These are phyloP conservation scores for Blastomyces gilchristii DNA, from an alignment of 2,329 filamentous ascomycete species.

Conservation along the genomic window DNA sequence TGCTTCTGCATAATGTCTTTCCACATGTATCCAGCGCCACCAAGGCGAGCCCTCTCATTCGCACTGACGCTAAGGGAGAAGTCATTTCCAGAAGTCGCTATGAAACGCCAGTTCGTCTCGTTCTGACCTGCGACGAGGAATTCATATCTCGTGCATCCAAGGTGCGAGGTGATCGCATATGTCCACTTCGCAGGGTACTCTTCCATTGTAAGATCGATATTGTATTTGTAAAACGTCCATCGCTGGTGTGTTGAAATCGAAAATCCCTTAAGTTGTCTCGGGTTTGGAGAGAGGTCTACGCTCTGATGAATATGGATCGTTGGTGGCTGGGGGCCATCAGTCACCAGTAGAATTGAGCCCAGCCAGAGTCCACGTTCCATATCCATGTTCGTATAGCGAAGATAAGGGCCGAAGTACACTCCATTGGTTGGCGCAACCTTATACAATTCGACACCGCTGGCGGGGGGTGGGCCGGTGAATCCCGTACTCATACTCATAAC, in stretches of 20 bases:
- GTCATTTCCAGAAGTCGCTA: conserved; percentile 92
- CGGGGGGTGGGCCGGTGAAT: conserved; percentile 79
- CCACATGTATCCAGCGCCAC: conserved; percentile 94
- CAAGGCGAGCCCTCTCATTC: conserved; percentile 73
- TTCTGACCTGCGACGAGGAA: conserved; percentile 85
- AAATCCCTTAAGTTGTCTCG: conserved; percentile 69
- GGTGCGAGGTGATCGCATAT: conserved; percentile 91
- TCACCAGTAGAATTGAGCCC: conserved; percentile 86
- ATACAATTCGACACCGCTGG: conserved; percentile 85
- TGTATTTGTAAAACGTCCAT: conserved; percentile 94
- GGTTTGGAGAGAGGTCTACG: conserved; percentile 82
- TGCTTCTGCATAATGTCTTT: conserved; percentile 98
- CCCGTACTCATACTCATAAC: conserved; percentile 78
- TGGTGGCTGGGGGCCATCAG: conserved; percentile 80
- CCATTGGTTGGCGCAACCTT: conserved; percentile 88
- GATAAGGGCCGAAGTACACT: conserved; percentile 94
- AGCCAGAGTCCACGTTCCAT: conserved; percentile 82
- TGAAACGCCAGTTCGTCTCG: conserved; percentile 90
- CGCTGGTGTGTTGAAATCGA: conserved; percentile 81
- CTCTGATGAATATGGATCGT: conserved; percentile 94
- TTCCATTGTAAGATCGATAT: conserved; percentile 80
- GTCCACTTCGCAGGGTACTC: conserved; percentile 84
- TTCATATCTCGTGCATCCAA: conserved; percentile 96
- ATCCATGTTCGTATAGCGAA: conserved; percentile 96
- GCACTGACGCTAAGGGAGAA: conserved; percentile 81